Conservation (phyloP, 805 yeast species). For the Teunomyces lycoperdinae region DNA sequence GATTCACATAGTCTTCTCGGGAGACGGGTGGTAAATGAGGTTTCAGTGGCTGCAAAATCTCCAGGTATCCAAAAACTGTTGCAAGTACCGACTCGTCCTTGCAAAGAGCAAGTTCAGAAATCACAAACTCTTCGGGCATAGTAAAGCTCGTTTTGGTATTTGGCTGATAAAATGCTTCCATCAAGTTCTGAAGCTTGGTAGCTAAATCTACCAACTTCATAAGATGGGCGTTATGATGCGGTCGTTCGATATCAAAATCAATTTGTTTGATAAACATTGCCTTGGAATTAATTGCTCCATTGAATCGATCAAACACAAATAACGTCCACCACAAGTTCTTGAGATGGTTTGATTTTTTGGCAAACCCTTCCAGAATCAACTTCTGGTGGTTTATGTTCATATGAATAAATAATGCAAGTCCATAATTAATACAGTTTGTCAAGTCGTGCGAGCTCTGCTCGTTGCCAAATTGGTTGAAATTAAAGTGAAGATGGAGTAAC, state of each 20-base stretch:
- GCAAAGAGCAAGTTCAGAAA: constrained; percentile 24
- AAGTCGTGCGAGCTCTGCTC: constrained; percentile 32
- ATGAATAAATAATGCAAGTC: constrained; percentile 23
- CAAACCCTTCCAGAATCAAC: constrained; percentile 1
- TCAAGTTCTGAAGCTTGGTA: constrained; percentile 21
- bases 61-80: background rate
- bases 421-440: constrained; percentile 26
- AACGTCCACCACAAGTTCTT: constrained; percentile 34
- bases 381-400: constrained; percentile 15
- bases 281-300: constrained; percentile 26
- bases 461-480: constrained; percentile 24
- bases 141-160: background rate
- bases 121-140: constrained; percentile 17
- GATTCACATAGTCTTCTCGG: constrained; percentile 13
- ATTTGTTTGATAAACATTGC: constrained; percentile 25
- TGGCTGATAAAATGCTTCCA: constrained; percentile 21
- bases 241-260: constrained; percentile 32
- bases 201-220: constrained; percentile 26
- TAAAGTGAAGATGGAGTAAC: constrained; percentile 24
- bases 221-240: constrained; percentile 21
- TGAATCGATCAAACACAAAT: constrained; percentile 31
- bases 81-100: constrained; percentile 12
- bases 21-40: background rate
- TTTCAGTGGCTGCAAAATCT: background rate
- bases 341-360: constrained; percentile 13